Evolutionary conservation across 2,329 filamentous ascomycete species (phyloP), one percentile per base, ranked within the genome.

Genomic region (Fusarium coicis): DNA sequence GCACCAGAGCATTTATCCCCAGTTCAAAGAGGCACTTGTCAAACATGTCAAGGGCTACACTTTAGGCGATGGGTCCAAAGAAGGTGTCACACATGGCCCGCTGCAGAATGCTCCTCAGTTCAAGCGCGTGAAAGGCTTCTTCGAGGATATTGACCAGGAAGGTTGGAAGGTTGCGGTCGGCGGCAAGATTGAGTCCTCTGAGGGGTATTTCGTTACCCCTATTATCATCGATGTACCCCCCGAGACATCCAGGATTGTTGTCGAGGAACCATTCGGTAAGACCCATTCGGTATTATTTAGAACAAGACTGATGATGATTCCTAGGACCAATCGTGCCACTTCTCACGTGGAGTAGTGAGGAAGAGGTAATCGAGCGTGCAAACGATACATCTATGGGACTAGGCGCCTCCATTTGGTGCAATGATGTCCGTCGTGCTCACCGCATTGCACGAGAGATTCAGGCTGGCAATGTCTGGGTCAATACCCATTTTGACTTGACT

Each of bases 91-190:
- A 40, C 85, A 90, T 61, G 88, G 89, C 3, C 91, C 91, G 0
- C 79, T 93, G 7, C 89, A 91, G 67, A 93, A 93, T 80, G 81
- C 85, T 72, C 87, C 89, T 85, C 91, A 93, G 79, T 93, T 86
- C 76, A 87, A 91, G 14, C 86, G 91, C 2, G 77, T 80, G 21
- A 77, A 76, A 62, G 72, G 64, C 0, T 74, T 80, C 66, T 85
- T 92, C 54, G 83, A 84, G 14, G 87, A 90, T 56, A 88, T 87
- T 61, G 84, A 86, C 74, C 82, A 84, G 7, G 70, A 76, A 9
- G 73, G 74, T 0, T 78, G 70, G 86, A 81, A 85, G n/a, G 80
- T 87, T n/a, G 85, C 85, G 1, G 66, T 78, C 1, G 80, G 81
- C 7, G 75, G 74, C 6, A 68, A 66, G 28, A 63, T 70, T 14